These are phyloP conservation scores for Aspergillus novoparasiticus DNA, from an alignment of 2,329 filamentous ascomycete species.

Conservation along the genomic window DNA sequence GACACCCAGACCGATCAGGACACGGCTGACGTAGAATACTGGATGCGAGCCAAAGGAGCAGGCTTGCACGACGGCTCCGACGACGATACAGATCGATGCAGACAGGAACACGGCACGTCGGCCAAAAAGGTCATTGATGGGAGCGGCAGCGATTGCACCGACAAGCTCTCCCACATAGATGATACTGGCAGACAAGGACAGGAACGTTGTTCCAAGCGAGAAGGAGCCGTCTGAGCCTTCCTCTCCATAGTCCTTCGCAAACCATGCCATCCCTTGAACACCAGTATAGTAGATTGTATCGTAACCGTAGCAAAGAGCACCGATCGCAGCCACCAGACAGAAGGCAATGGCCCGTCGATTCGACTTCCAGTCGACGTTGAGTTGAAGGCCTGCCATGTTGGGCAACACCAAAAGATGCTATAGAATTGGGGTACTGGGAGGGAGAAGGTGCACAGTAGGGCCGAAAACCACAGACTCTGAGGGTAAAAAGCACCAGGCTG, in stretches of 20 bases:
- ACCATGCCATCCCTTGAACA: conserved; percentile 29
- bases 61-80: too few relatives aligned
- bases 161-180: conserved; percentile 43
- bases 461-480: too few relatives aligned
- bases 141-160: too few relatives aligned
- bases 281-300: conserved; percentile 35
- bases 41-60: too few relatives aligned
- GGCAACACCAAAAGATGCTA: not conserved
- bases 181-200: conserved; percentile 39
- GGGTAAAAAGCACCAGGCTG: too few relatives aligned
- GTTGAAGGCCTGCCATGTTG: not conserved
- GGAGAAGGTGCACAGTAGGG: too few relatives aligned
- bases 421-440: too few relatives aligned
- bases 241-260: conserved; percentile 29
- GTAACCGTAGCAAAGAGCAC: conserved; percentile 32
- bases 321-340: conserved; percentile 30
- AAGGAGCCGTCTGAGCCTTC: conserved; percentile 21
- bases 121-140: too few relatives aligned
- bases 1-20: too few relatives aligned
- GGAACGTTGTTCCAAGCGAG: conserved; percentile 26
- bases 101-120: too few relatives aligned
- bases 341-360: conserved; percentile 26
- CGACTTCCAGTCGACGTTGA: conserved; percentile 7
- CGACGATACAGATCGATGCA: too few relatives aligned
- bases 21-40: too few relatives aligned